phyloP scores from a whole-genome alignment of 2,329 filamentous ascomycete species.

The Neonectria faginata region DNA sequence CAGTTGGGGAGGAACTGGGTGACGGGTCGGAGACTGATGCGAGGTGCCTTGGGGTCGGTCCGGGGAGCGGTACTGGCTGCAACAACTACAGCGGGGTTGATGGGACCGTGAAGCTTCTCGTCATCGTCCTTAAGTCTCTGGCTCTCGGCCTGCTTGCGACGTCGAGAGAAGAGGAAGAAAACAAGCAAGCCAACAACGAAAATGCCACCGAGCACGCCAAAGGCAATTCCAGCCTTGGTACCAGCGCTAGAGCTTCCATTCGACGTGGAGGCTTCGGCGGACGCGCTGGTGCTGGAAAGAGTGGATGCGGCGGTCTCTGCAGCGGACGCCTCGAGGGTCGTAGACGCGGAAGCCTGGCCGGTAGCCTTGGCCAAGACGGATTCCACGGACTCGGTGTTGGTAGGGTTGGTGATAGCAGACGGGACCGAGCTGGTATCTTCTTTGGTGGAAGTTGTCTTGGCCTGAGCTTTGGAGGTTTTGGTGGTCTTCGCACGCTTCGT shows the following conservation, averaged over 20 bases:
- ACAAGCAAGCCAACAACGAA: slow-evolving; percentile 74
- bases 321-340: slow-evolving; percentile 26
- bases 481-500: slow-evolving; percentile 27
- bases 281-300: slow-evolving; percentile 38
- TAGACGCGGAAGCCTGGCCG: slow-evolving; percentile 32
- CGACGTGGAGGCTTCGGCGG: slow-evolving; percentile 33
- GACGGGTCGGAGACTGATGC: slow-evolving; percentile 84
- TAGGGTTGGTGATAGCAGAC: slow-evolving; percentile 45
- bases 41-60: slow-evolving; percentile 72
- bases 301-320: slow-evolving; percentile 34
- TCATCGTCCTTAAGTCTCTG: slow-evolving; percentile 66
- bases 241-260: slow-evolving; percentile 49
- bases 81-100: slow-evolving; percentile 50
- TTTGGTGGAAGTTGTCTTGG: slow-evolving; percentile 32
- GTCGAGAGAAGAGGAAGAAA: slow-evolving; percentile 76
- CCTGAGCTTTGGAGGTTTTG: slow-evolving; percentile 36
- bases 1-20: slow-evolving; percentile 82
- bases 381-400: slow-evolving; percentile 42
- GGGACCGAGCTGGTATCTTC: slow-evolving; percentile 40
- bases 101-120: slow-evolving; percentile 68
- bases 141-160: slow-evolving; percentile 73
- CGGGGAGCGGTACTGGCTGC: slow-evolving; percentile 35
- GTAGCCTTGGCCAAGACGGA: slow-evolving; percentile 49
- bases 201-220: slow-evolving; percentile 80
- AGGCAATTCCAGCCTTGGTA: slow-evolving; percentile 83